A percentile compares a stretch with the other conserved stretches of the same genome.
Evolutionary conservation across 2,329 filamentous ascomycete species (phyloP).

Genomic region (Mycocentrospora acerina): DNA sequence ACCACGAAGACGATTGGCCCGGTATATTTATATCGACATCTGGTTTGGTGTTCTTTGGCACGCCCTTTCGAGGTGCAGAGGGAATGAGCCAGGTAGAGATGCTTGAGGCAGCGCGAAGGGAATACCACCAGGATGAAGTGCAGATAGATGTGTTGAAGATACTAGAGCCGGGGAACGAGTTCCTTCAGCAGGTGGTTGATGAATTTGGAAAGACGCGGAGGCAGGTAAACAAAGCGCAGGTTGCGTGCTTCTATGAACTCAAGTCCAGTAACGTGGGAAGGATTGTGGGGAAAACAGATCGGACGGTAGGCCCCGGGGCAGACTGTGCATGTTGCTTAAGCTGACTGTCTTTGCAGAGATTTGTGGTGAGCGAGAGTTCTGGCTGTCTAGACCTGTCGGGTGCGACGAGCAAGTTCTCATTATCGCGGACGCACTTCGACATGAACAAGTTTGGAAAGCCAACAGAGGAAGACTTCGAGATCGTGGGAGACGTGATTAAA

Average conservation of each 20-base stretch:
- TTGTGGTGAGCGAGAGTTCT: constrained; percentile 22
- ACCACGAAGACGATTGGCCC: constrained; percentile 16
- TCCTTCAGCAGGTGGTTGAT: constrained; percentile 24
- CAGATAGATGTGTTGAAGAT: constrained; percentile 18
- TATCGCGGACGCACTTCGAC: constrained; percentile 24
- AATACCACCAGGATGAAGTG: constrained; percentile 21
- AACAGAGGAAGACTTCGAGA: constrained; percentile 24
- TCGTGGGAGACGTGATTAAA: constrained; percentile 16
- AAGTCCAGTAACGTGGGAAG: constrained; percentile 28
- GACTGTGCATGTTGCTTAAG: constrained; percentile 1
- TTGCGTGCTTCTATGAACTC: constrained; percentile 27
- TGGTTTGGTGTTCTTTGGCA: constrained; percentile 26
- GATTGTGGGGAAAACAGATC: constrained; percentile 24
- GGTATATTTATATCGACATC: constrained; percentile 21
- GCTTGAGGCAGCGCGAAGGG: constrained; percentile 21
- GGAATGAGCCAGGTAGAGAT: constrained; percentile 28
- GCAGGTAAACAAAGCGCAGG: constrained; percentile 16
- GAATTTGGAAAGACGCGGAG: constrained; percentile 16
- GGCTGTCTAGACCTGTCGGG: constrained; percentile 23
- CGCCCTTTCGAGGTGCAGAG: constrained; percentile 26
- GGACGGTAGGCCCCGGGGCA: constrained; percentile 15
- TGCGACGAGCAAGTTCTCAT: constrained; percentile 16
- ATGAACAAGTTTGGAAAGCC: constrained; percentile 27
- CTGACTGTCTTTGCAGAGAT: constrained; percentile 10
- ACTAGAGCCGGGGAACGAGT: constrained; percentile 24